Evolutionary conservation across 2,329 filamentous ascomycete species (phyloP).

Genomic region (Pezicula radicicola): DNA sequence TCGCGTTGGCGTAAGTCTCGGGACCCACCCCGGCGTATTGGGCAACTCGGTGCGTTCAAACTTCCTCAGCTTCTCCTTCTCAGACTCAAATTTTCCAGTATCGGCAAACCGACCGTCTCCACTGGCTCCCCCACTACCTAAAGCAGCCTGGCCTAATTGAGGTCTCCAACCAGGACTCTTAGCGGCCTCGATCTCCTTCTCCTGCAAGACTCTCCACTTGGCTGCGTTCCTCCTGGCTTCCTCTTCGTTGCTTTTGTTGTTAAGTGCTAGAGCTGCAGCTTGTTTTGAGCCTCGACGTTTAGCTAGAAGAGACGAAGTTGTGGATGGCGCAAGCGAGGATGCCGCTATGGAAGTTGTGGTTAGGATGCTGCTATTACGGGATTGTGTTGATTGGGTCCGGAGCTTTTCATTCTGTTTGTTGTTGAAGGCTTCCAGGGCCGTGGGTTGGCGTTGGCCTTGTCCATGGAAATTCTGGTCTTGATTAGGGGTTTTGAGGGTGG

Average conservation of each 20-base stretch:
- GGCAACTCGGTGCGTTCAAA: constrained; percentile 30
- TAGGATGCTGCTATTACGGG: not conserved
- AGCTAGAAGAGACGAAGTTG: constrained; percentile 43
- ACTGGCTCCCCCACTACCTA: not conserved
- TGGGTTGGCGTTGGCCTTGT: not conserved
- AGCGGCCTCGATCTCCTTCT: constrained; percentile 18
- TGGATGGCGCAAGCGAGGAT: constrained; percentile 17
- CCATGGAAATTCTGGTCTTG: too few relatives aligned
- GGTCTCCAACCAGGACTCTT: constrained; percentile 24
- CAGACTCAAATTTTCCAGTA: not conserved
- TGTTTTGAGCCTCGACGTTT: constrained; percentile 49
- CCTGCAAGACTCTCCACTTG: constrained; percentile 22
- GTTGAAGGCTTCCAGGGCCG: not conserved
- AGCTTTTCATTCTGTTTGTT: too few relatives aligned
- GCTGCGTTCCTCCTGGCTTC: constrained; percentile 17
- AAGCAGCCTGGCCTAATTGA: constrained; percentile 5
- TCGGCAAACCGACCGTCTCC: not conserved
- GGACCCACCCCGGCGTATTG: constrained; percentile 56
- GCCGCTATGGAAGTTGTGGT: not conserved
- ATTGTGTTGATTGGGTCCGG: too few relatives aligned
- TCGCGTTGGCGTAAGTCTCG: constrained; percentile 63
- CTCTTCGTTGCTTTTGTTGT: constrained; percentile 15
- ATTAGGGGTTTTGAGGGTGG: too few relatives aligned
- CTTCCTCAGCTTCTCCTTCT: not conserved
- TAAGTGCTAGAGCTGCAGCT: constrained; percentile 43